Evolutionary conservation across 768 basidiomycete genomes (phyloP), one percentile per base, ranked within the genome.

Genomic region (Leccinum broughii): DNA sequence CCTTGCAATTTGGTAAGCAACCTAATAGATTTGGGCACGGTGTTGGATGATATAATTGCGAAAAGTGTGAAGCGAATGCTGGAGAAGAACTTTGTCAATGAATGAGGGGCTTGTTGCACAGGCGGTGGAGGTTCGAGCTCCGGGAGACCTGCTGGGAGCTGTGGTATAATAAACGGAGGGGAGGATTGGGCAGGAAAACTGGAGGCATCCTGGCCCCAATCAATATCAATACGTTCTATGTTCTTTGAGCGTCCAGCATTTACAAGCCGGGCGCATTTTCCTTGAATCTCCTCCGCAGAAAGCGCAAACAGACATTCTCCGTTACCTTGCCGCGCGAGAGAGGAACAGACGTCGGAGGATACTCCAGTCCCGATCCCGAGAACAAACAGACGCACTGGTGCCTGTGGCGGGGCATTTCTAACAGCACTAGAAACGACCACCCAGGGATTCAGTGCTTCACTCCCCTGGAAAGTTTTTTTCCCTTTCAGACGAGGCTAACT

Each of bases 341-440:
- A 70, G 61, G 83, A 77, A 63, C 83, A 84, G 64, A 82, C 75
- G 0, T 76, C 81, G 4, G 76, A 82, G 3, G 85, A 85, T 3
- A 81, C 78, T 0, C 62, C 64, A 24, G 72, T 53, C 13, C 87
- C 87, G 14, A 88, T 85, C 1, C 86, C 86, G 2, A 88, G 77
- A 9, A 80, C 76, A 59, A 86, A 88, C 4, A 87, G 75, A 7
- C 85, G 82, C 2, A 83, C 59, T 8, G 75, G 75, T 0, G 76
- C 74, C 6, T 67, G 48, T 0, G 62, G 39, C 2, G 69, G 52
- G 28, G 80, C 70, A n/a, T 55, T 56, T 3, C 30, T 57, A 7
- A 84, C 75, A 17, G 78, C 79, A 2, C 61, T 54, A 3, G 70
- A 54, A 14, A 77, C 63, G 22, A 67, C n/a, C 1, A 9, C 34